phyloP scores from a whole-genome alignment of 495 filamentous ascomycete genomes.

The Aspergillus asperescens region DNA sequence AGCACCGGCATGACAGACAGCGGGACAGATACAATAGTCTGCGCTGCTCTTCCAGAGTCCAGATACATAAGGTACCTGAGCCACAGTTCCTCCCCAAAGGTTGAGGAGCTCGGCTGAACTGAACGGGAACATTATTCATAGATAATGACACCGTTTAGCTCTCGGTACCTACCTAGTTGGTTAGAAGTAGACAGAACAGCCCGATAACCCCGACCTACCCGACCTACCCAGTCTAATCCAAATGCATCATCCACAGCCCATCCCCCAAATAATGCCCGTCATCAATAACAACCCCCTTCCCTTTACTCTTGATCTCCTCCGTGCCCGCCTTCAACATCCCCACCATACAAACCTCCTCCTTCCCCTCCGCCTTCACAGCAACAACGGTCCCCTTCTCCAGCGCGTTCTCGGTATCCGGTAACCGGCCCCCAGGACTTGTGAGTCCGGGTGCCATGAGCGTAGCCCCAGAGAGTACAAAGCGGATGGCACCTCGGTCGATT shows the following conservation, averaged over 20 bases:
- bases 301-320: conserved; percentile 85
- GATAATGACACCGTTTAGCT: neutral
- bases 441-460: conserved; percentile 93
- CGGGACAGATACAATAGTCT: neutral
- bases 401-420: conserved; percentile 56
- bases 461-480: conserved; percentile 89
- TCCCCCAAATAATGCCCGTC: conserved; percentile 90
- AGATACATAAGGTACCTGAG: neutral
- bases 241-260: conserved; percentile 77
- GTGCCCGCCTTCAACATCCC: conserved; percentile 83
- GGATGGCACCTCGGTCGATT: conserved; percentile 92
- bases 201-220: no score
- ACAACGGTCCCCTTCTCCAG: conserved; percentile 75
- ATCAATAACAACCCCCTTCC: conserved; percentile 90
- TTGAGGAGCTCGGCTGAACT: neutral
- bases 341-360: conserved; percentile 83
- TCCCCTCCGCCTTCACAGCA: conserved; percentile 86
- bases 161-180: neutral
- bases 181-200: no score
- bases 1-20: neutral
- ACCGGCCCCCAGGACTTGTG: conserved; percentile 70
- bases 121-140: neutral
- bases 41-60: neutral
- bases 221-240: conserved; percentile 50
- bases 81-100: neutral